Evolutionary conservation across 805 yeast species (phyloP).

Genomic region (Ogataea pilisensis): DNA sequence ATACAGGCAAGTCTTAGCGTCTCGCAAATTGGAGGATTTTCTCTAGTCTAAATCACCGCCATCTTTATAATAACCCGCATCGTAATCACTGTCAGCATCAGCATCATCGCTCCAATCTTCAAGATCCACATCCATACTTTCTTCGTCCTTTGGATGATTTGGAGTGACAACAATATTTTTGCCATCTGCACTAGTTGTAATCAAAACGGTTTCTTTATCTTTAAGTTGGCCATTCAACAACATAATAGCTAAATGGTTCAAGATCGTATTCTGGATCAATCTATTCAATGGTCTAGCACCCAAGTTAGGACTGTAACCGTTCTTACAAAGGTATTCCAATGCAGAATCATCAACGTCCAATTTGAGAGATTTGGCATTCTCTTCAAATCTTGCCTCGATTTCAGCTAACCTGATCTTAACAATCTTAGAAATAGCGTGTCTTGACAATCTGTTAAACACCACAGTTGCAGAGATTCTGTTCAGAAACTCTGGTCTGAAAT

Average conservation of each 20-base stretch:
- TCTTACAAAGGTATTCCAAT: conserved; percentile 70
- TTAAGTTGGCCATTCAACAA: conserved; percentile 79
- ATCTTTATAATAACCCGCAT: background rate
- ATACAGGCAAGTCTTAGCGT: too few relatives aligned
- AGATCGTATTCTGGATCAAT: conserved; percentile 80
- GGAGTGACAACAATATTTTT: conserved; percentile 63
- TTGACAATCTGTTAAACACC: conserved; percentile 87
- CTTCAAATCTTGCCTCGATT: conserved; percentile 78
- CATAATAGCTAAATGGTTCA: conserved; percentile 86
- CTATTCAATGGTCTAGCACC: conserved; percentile 98
- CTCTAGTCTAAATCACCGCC: conserved; percentile 23
- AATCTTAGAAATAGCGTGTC: conserved; percentile 87
- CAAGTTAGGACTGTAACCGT: conserved; percentile 88
- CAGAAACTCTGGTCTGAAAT: conserved; percentile 95
- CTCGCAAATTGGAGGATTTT: too few relatives aligned
- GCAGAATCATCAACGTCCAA: conserved; percentile 75
- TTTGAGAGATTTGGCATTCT: conserved; percentile 73
- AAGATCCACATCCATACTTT: conserved; percentile 50
- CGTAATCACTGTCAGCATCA: conserved; percentile 48
- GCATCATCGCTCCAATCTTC: conserved; percentile 62
- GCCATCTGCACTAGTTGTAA: conserved; percentile 55
- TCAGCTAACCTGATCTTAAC: conserved; percentile 82
- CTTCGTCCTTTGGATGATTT: conserved; percentile 67
- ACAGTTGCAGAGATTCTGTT: conserved; percentile 94
- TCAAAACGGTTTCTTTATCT: conserved; percentile 83